Evolutionary conservation across 805 yeast genomes (phyloP), one percentile per base, ranked within the genome.

Genomic region (Candida xiaguanensis): DNA sequence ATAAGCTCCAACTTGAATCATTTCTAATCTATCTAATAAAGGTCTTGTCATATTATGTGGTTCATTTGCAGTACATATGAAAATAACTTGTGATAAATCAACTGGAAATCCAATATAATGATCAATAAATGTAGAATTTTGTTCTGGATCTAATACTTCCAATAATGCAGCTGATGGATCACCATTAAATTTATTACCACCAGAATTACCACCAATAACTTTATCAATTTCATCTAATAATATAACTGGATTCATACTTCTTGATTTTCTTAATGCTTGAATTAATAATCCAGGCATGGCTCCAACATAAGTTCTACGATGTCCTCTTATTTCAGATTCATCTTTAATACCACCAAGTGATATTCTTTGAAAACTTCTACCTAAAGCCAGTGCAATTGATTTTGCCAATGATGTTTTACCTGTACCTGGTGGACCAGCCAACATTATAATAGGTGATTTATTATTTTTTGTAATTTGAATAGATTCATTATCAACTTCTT

Each of bases 381-480:
- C 82, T 41, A 88, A 61, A 4, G 91, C 78, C 8, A 70, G 62
- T 1, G 96, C 95, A 34, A 88, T 77, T 0, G 95, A 84, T 52
- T 80, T 79, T 4, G 95, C 95, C 41, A 88, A 67, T 1, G 93
- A 82, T 0, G 96, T 88, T 58, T 88, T 88, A 20, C 96, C 96
- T 11, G 87, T 93, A 26, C 96, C 96, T 0, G 96, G 96, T 8
- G 96, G 96, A 0, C 96, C 96, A 5, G 86, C 87, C 41, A 88
- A 71, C 59, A 88, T 68, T 30, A 88, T 59, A 31, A 88, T 87
- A 5, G 96, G 96, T 1, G 95, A 76, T 52, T 67, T 71, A 45
- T 67, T 67, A 39, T 56, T 53, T 31, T 56, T 61, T 1, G 64
- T 53, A 12, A 61, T 59, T 20, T 56, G 29, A 19, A 47, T 32